Evolutionary conservation across 179 eudicot species (phyloP), one percentile per base, ranked within the genome.

Genomic region (Gypsophila paniculata): DNA sequence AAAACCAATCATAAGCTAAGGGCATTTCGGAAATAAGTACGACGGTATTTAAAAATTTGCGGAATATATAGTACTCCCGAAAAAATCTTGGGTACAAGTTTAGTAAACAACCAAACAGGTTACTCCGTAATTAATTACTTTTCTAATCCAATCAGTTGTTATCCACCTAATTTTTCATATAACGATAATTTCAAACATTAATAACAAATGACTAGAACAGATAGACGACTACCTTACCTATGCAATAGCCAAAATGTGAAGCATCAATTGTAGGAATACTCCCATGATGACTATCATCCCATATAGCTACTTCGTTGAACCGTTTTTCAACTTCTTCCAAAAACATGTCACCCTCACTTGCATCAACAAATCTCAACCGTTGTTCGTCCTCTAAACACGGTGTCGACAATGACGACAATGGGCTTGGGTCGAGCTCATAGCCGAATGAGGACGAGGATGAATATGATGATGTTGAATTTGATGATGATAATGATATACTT

Each of bases 181-280:
- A 1, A 29, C 34, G 34, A 29, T 29, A 29, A 29, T 29, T n/a
- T n/a, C n/a, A n/a, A n/a, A n/a, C n/a, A n/a, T n/a, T 1, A 4
- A 29, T 29, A 29, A 29, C 34, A 29, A 4, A 1, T 4, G 34
- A 29, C 2, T 29, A 29, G 34, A 29, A 29, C 34, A 29, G 34
- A 29, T 29, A 4, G 34, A 29, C 34, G 34, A 29, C 34, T 29
- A 29, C 34, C 34, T 29, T 51, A 83, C 86, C 86, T 25, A 80
- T 75, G 69, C 78, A 75, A 65, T 55, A 61, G 21, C 72, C 80
- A 67, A 83, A 83, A 66, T 67, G 71, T 14, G 75, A 69, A 72
- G 81, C 73, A 64, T 66, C 76, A 68, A 75, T 59, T 6, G 72
- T 61, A 13, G 77, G 65, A 42, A 46, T 6, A 21, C 66, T 49